Base-by-base conservation (phyloP, 2,329 filamentous ascomycete species). In the Parastagonospora nodorum region DNA sequence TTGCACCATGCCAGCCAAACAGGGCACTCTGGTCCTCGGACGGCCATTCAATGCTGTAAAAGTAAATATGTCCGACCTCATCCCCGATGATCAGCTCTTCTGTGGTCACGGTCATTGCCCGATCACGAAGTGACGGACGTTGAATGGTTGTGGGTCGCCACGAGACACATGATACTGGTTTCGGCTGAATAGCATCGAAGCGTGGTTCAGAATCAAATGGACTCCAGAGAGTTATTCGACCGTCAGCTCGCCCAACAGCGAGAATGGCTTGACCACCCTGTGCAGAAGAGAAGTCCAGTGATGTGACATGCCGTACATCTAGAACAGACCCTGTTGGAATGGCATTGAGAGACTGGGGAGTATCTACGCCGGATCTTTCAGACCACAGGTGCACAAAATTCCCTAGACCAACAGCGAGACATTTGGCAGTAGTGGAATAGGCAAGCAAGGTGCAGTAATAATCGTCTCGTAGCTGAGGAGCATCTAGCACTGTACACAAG, bases 391-490 rank as follows among this genome's bases (percentile, higher is more conserved):
- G 97, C 4, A 99, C 83, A 31, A 86, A 80, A 46, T 87, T 85
- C 0, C 87, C 88, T 11, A 97, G 80, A 0, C 90, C 93, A 14
- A 97, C 90, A 14, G 91, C 93, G 12, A 99, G 81, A 11, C 88
- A 89, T 45, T 88, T 84, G 43, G 85, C 83, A 7, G 84, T 88
- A 35, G 82, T 74, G 0, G 88, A 96, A 72, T 96, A 97, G 8
- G 94, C 91, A 46, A 99, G 80, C 2, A 92, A 82, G 0, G 92
- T 94, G 75, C 92, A 97, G 71, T 99, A 99, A 71, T 92, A 99
- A 73, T 99, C 93, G 64, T 97, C 92, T 49, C 91, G 86, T n/a
- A 97, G 79, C 44, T 86, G 84, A 2, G 92, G 92, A 8, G 93
- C 93, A 75, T 97, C 91, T 5, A 99, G 81, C 6, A 97, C 89